phyloP scores from a whole-genome alignment of 2,329 filamentous ascomycete genomes.

The Ophiognomonia clavigignenti-juglandacearum region DNA sequence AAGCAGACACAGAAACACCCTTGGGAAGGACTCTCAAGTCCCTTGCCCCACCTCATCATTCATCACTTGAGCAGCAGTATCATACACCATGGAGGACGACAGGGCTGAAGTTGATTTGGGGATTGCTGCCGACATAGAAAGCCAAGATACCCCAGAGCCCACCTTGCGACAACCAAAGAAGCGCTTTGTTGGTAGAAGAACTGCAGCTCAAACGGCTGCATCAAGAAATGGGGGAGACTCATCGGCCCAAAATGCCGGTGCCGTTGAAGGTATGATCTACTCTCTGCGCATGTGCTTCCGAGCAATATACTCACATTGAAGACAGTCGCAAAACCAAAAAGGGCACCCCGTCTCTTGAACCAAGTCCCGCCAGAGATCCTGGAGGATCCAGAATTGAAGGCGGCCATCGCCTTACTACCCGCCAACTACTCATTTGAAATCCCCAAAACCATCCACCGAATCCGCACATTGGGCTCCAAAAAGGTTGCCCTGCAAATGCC shows the following conservation, averaged over 20 bases:
- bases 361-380: constrained; percentile 85
- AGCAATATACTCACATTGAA: constrained; percentile 4
- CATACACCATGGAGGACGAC: constrained; percentile 66
- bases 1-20: too few relatives aligned
- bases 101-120: constrained; percentile 66
- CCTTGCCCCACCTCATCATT: not conserved
- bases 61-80: not conserved
- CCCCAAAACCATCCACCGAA: constrained; percentile 94
- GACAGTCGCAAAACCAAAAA: constrained; percentile 65
- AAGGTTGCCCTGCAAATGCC: constrained; percentile 95
- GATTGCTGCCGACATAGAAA: constrained; percentile 61
- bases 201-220: constrained; percentile 57
- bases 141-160: constrained; percentile 35
- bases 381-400: constrained; percentile 78
- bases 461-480: constrained; percentile 73
- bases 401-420: constrained; percentile 80
- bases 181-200: constrained; percentile 80
- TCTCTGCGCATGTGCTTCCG: not conserved
- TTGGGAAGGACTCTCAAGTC: not conserved
- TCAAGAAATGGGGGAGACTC: constrained; percentile 35
- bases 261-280: constrained; percentile 57
- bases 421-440: constrained; percentile 99
- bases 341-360: constrained; percentile 77
- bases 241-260: constrained; percentile 54
- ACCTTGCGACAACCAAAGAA: constrained; percentile 73